phyloP scores from a whole-genome alignment of 345 rosid genomes.

The Reutealis trisperma region DNA sequence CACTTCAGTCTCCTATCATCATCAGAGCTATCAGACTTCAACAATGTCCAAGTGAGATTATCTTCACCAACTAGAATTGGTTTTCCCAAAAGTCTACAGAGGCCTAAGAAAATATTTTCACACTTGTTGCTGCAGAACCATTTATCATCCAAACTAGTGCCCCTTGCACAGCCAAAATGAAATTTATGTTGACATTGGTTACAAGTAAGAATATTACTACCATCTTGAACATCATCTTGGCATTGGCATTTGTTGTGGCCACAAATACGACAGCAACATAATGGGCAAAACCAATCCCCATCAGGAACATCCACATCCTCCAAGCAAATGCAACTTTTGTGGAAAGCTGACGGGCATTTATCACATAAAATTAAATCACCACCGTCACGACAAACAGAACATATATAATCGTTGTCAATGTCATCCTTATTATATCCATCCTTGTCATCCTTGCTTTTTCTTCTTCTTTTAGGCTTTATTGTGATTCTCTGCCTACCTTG shows the following conservation, averaged over 20 bases:
- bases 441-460: background rate
- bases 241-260: slow-evolving; percentile 2
- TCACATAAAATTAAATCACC: slow-evolving; percentile 30
- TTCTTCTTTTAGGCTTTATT: background rate
- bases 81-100: slow-evolving; percentile 54
- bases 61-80: slow-evolving; percentile 49
- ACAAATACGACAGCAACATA: slow-evolving; percentile 25
- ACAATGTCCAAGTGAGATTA: slow-evolving; percentile 66
- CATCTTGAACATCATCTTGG: background rate
- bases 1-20: slow-evolving; percentile 20
- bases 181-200: slow-evolving; percentile 23
- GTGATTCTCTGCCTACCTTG: background rate
- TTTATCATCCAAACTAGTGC: background rate
- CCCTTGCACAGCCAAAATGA: slow-evolving; percentile 18
- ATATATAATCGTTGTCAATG: slow-evolving; percentile 4
- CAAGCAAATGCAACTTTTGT: slow-evolving; percentile 23
- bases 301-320: slow-evolving; percentile 20
- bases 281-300: slow-evolving; percentile 30
- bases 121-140: slow-evolving; percentile 43
- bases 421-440: background rate
- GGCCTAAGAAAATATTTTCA: slow-evolving; percentile 39
- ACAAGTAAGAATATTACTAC: background rate
- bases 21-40: slow-evolving; percentile 34
- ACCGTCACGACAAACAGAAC: slow-evolving; percentile 23
- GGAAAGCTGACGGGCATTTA: slow-evolving; percentile 31